phyloP scores from a whole-genome alignment of 2,329 filamentous ascomycete species.

The Ciborinia camelliae region DNA sequence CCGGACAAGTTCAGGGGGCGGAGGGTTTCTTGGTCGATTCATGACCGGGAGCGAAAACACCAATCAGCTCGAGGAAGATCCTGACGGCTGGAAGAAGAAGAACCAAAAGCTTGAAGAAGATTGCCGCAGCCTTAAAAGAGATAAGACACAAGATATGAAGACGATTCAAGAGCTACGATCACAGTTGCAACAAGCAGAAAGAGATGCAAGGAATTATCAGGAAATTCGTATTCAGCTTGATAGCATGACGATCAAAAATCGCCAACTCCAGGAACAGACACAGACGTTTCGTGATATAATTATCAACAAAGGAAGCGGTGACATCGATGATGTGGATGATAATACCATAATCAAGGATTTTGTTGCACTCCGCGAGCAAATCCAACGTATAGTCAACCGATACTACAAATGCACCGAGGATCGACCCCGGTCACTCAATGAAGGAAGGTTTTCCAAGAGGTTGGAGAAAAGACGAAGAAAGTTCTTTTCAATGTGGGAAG shows the following conservation, averaged over 20 bases:
- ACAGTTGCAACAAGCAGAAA: neutral
- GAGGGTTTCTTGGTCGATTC: neutral
- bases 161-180: neutral
- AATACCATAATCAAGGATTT: slow-evolving; percentile 9
- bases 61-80: neutral
- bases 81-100: neutral
- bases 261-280: slow-evolving; percentile 14
- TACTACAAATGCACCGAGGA: slow-evolving; percentile 8
- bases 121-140: neutral
- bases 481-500: slow-evolving; percentile 9
- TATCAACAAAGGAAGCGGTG: slow-evolving; percentile 11
- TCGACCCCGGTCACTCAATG: neutral
- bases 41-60: neutral
- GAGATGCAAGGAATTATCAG: neutral
- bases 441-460: neutral
- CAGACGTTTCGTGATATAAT: slow-evolving; percentile 9
- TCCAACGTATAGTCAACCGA: slow-evolving; percentile 16
- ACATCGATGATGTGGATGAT: slow-evolving; percentile 1
- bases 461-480: neutral
- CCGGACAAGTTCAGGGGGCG: neutral
- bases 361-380: slow-evolving; percentile 14
- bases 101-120: neutral
- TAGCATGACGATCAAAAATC: neutral
- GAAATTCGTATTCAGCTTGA: neutral
- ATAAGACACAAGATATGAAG: neutral